phyloP scores from a whole-genome alignment of 2,329 filamentous ascomycete species.

The Exophiala phaeomuriformis region DNA sequence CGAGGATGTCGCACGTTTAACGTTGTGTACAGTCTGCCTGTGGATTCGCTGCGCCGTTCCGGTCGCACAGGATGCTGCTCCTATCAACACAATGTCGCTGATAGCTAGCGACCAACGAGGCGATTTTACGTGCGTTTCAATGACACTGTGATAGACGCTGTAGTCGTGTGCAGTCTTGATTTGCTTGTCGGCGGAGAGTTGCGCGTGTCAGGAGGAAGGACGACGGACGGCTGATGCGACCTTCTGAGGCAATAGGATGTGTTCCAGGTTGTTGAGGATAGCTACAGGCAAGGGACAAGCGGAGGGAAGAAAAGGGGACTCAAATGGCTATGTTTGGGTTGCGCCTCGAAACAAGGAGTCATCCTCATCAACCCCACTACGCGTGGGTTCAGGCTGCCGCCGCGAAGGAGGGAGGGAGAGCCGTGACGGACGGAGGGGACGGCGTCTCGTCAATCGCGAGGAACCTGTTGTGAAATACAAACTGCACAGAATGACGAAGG shows the following conservation, averaged over 20 bases:
- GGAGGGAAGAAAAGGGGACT: constrained; percentile 5
- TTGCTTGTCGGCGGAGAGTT: constrained; percentile 7
- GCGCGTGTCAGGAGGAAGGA: constrained; percentile 16
- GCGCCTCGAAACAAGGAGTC: constrained; percentile 12
- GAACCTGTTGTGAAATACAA: background rate
- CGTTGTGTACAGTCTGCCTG: background rate
- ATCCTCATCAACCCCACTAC: constrained; percentile 15
- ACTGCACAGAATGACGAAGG: constrained; percentile 17
- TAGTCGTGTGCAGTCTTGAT: constrained; percentile 18
- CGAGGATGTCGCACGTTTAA: constrained; percentile 8
- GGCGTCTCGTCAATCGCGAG: background rate
- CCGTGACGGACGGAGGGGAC: background rate
- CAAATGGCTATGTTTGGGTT: constrained; percentile 11
- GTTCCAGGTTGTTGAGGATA: background rate
- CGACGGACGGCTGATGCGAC: background rate
- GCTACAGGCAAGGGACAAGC: background rate
- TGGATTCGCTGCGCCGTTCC: constrained; percentile 11
- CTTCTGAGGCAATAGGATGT: background rate
- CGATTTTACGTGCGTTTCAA: constrained; percentile 2
- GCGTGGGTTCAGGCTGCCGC: constrained; percentile 12
- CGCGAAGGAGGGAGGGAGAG: constrained; percentile 11
- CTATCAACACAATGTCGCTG: background rate
- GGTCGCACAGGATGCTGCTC: constrained; percentile 13
- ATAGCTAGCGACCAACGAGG: constrained; percentile 4
- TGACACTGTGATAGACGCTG: constrained; percentile 8